Evolutionary conservation across 176 grass and related monocot genomes (phyloP), one percentile per base, ranked within the genome.

Genomic region (Carex myosuroides): DNA sequence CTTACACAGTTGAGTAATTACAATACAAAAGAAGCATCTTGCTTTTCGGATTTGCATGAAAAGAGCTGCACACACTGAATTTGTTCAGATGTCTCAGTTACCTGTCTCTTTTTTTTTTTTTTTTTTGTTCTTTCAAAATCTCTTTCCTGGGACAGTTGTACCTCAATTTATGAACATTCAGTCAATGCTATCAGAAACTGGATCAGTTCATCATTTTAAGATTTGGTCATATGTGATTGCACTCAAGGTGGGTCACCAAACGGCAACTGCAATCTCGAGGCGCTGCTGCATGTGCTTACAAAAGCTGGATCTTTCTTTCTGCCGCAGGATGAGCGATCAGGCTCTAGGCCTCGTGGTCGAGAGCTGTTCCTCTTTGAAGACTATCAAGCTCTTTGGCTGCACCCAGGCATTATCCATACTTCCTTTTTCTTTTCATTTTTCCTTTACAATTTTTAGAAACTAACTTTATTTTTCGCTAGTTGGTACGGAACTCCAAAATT

Each of bases 381-480:
- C 90, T 79, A 85, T 99, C 39, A 99, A 93, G 85, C 80, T 99
- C 72, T 99, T 99, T 92, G 93, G 96, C 54, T 99, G 96, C 88
- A 99, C 93, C 42, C 91, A 99, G 91, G 96, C 94, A 90, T 61
- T 66, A 57, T 79, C 13, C 66, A 61, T 63, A 61, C 7, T 79
- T 56, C 1, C 26, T 32, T 60, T 48, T 22, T 57, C 13, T 82
- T 66, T 82, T 64, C 9, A 22, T 46, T 59, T 59, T 59, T 63
- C 6, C 55, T 61, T 60, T 44, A 20, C 32, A 20, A 62, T 81
- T 42, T 41, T 81, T 8, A 81, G 17, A 81, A 64, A 48, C 1
- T 81, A 44, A 46, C 12, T 81, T 81, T 7, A 58, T 39, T 20
- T 64, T 60, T 48, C 20, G 3, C 16, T 13, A 12, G 21, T n/a